Conservation (phyloP, 1,139 yeast genomes). For the Zygosaccharomyces pseudobailii region DNA sequence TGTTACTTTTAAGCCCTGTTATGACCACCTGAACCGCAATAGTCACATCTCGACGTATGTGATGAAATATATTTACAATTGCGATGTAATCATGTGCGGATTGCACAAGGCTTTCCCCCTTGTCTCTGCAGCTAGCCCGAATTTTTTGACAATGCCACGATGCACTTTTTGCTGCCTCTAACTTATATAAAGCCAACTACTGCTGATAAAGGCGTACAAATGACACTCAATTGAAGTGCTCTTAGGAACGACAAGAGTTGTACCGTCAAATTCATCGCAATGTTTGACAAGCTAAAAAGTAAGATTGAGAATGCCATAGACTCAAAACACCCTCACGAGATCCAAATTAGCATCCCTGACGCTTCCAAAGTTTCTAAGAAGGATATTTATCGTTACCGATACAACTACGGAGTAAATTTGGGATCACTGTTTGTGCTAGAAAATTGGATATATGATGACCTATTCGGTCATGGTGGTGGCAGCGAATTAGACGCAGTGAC, state of each 20-base stretch:
- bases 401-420: slow-evolving; percentile 78
- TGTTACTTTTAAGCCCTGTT: no score
- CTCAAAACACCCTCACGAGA: slow-evolving; percentile 33
- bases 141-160: background rate
- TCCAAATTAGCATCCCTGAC: slow-evolving; percentile 35
- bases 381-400: slow-evolving; percentile 60
- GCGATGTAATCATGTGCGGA: no score
- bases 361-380: slow-evolving; percentile 37
- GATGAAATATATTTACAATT: no score
- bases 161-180: background rate
- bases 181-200: background rate
- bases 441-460: slow-evolving; percentile 59
- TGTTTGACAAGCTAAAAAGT: slow-evolving; percentile 43
- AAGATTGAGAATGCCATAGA: slow-evolving; percentile 37
- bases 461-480: slow-evolving; percentile 49
- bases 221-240: no score
- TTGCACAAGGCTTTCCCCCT: no score
- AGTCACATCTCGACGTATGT: no score
- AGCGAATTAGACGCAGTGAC: slow-evolving; percentile 76
- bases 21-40: no score
- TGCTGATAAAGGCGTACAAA: no score
- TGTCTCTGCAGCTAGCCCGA: no score
- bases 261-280: slow-evolving; percentile 8
- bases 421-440: slow-evolving; percentile 84
- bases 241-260: no score